A percentile compares a stretch with the other conserved stretches of the same genome.
Conservation (phyloP, 1,284 basidiomycete genomes). For the Ganoderma leucocontextum region DNA sequence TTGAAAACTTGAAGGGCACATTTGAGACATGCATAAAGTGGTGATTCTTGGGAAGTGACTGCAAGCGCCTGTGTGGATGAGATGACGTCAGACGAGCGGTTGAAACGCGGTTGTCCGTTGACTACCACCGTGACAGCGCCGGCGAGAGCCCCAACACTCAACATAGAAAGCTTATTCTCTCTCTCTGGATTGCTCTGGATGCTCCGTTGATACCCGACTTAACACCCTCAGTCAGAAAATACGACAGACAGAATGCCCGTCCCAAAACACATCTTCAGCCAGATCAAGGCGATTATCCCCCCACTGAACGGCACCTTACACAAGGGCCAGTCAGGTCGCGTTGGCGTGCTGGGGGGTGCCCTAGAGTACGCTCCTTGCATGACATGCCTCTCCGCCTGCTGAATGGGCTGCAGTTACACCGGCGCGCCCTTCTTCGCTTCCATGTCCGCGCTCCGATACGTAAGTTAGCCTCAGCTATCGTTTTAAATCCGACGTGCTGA, state of each 20-base stretch:
- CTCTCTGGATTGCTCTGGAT: not conserved
- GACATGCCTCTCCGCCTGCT: not conserved
- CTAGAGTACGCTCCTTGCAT: slow-evolving; percentile 72
- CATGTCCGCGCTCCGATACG: slow-evolving; percentile 87
- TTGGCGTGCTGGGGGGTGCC: slow-evolving; percentile 94
- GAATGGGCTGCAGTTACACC: slow-evolving; percentile 66
- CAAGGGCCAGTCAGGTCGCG: slow-evolving; percentile 97
- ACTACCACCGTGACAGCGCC: not conserved
- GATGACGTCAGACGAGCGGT: no score
- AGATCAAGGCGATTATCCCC: slow-evolving; percentile 83
- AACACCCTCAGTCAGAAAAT: not conserved
- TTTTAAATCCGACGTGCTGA: slow-evolving; percentile 17
- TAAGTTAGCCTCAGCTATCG: slow-evolving; percentile 42
- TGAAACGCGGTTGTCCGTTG: not conserved
- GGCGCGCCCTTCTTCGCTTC: slow-evolving; percentile 96
- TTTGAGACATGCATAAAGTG: no score
- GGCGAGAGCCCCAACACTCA: not conserved
- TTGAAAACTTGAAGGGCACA: no score
- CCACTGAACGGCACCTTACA: slow-evolving; percentile 87
- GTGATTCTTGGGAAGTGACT: no score
- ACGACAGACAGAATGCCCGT: slow-evolving; percentile 56
- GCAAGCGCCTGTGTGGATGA: no score
- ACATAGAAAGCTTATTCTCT: not conserved
- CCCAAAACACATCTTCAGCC: slow-evolving; percentile 64
- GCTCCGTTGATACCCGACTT: not conserved